These are phyloP conservation scores for Jacaranda copaia DNA, from an alignment of 257 asterid genomes.

Conservation along the genomic window DNA sequence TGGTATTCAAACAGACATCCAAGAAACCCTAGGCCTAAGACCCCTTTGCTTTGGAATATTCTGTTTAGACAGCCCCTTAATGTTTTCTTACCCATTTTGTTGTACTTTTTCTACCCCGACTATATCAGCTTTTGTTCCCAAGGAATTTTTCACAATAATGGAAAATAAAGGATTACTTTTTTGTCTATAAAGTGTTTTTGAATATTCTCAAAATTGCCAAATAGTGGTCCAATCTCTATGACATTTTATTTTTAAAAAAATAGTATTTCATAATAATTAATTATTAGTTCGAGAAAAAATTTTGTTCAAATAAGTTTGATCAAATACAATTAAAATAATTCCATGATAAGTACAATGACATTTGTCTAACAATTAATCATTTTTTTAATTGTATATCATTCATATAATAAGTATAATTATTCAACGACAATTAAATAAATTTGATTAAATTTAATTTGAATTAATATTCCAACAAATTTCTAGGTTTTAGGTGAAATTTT, in stretches of 20 bases:
- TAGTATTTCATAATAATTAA: background rate
- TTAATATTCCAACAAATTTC: background rate
- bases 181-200: slow-evolving; percentile 14
- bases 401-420: no score
- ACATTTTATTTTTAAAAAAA: background rate
- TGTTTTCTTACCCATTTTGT: background rate
- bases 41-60: slow-evolving; percentile 40
- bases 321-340: no score
- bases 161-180: background rate
- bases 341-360: no score
- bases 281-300: background rate
- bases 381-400: no score
- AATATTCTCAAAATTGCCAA: slow-evolving; percentile 27
- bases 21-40: slow-evolving; percentile 54
- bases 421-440: no score
- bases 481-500: background rate
- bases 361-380: no score
- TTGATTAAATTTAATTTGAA: no score
- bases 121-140: background rate
- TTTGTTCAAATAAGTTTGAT: background rate
- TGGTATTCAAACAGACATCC: slow-evolving; percentile 1
- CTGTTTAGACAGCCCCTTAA: background rate
- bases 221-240: slow-evolving; percentile 27
- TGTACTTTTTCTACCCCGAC: background rate
- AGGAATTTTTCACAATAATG: background rate